These are phyloP conservation scores for Marasmius oreades DNA, from an alignment of 1,284 basidiomycete genomes.

Conservation along the genomic window DNA sequence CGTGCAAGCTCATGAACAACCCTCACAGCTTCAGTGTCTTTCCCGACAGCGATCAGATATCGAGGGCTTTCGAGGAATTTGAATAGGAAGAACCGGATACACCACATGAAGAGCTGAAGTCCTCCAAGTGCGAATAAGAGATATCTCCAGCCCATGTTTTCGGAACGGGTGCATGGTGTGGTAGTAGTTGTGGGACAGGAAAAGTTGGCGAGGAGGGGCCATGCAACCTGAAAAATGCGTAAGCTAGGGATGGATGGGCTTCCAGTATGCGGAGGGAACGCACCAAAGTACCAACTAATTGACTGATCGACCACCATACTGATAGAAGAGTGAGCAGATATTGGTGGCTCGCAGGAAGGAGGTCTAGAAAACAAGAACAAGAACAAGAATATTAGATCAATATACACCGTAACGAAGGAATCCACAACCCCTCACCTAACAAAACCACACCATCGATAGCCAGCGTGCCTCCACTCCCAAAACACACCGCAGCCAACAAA, in stretches of 20 bases:
- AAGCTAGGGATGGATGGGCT: neutral
- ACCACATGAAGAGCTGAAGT: conserved; percentile 59
- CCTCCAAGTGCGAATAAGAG: conserved; percentile 61
- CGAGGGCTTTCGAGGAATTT: conserved; percentile 74
- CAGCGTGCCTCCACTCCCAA: conserved; percentile 69
- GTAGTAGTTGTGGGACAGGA: conserved; percentile 47
- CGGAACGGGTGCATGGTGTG: conserved; percentile 35
- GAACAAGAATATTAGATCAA: conserved; percentile 1
- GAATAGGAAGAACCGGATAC: conserved; percentile 71
- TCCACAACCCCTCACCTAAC: conserved; percentile 46
- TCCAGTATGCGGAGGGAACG: conserved; percentile 18
- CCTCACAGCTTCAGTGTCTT: conserved; percentile 68
- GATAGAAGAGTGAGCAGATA: conserved; percentile 62
- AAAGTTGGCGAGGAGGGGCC: conserved; percentile 63
- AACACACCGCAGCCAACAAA: conserved; percentile 52
- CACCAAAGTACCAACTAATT: conserved; percentile 56
- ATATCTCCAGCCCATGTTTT: conserved; percentile 75
- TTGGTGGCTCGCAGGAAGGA: conserved; percentile 58
- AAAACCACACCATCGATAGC: conserved; percentile 81
- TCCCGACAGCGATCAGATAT: conserved; percentile 69
- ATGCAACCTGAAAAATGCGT: conserved; percentile 44
- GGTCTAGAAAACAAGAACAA: conserved; percentile 33
- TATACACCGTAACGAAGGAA: neutral
- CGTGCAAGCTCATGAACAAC: conserved; percentile 66
- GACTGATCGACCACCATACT: conserved; percentile 64